phyloP scores from a whole-genome alignment of 768 basidiomycete species.

The Termitomyces heimii region DNA sequence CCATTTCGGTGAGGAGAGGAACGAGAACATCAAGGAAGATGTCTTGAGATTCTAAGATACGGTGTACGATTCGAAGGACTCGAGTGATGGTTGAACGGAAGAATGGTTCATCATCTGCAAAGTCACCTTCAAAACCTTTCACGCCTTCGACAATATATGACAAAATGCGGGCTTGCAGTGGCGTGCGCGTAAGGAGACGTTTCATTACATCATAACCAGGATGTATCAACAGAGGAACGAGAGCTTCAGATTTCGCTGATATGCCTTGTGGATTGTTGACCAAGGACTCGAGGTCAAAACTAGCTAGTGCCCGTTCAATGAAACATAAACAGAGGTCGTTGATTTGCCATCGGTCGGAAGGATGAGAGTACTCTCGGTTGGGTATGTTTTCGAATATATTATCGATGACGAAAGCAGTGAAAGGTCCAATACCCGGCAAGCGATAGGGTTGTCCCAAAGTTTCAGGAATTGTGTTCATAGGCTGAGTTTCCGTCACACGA shows the following conservation, averaged over 20 bases:
- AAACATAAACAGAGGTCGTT: slow-evolving; percentile 82
- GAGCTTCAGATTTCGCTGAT: slow-evolving; percentile 40
- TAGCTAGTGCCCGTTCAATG: slow-evolving; percentile 77
- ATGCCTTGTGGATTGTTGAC: slow-evolving; percentile 52
- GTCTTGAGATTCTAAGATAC: slow-evolving; percentile 80
- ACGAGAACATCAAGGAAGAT: slow-evolving; percentile 87
- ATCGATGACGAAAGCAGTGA: slow-evolving; percentile 82
- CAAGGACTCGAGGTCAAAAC: slow-evolving; percentile 75
- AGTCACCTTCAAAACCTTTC: slow-evolving; percentile 65
- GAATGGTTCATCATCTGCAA: slow-evolving; percentile 63
- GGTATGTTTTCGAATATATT: slow-evolving; percentile 80
- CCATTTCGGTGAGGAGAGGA: slow-evolving; percentile 66
- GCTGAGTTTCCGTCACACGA: slow-evolving; percentile 49
- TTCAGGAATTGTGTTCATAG: slow-evolving; percentile 75
- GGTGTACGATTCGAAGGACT: slow-evolving; percentile 74
- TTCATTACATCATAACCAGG: slow-evolving; percentile 87
- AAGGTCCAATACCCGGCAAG: slow-evolving; percentile 74
- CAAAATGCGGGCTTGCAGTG: slow-evolving; percentile 68
- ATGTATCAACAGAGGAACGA: slow-evolving; percentile 59
- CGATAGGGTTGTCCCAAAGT: slow-evolving; percentile 76
- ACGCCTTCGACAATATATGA: slow-evolving; percentile 79
- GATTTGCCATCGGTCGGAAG: slow-evolving; percentile 80
- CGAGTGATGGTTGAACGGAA: slow-evolving; percentile 75
- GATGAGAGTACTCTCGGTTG: slow-evolving; percentile 66
- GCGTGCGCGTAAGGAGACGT: slow-evolving; percentile 65